These are phyloP conservation scores for Termitomyces sp. DNA, from an alignment of 768 basidiomycete genomes.

Conservation along the genomic window DNA sequence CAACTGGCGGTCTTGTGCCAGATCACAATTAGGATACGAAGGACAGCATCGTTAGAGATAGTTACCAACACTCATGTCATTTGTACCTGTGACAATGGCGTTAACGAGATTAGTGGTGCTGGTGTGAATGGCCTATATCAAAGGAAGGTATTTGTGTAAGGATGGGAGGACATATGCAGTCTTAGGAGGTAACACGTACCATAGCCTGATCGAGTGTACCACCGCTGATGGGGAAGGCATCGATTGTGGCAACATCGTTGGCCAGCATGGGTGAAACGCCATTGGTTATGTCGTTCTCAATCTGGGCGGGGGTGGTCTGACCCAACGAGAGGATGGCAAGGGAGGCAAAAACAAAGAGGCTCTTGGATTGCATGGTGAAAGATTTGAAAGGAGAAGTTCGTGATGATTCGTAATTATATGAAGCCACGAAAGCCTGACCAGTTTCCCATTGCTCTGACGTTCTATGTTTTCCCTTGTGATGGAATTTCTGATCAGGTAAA, in stretches of 20 bases:
- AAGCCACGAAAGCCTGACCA: no score
- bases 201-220: slow-evolving; percentile 26
- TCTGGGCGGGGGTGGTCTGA: slow-evolving; percentile 23
- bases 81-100: slow-evolving; percentile 24
- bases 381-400: background rate
- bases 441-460: no score
- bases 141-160: slow-evolving; percentile 1
- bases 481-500: no score
- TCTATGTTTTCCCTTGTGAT: no score
- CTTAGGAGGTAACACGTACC: slow-evolving; percentile 16
- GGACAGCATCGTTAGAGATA: background rate
- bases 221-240: slow-evolving; percentile 29
- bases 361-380: slow-evolving; percentile 27
- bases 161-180: background rate
- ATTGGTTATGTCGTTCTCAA: slow-evolving; percentile 29
- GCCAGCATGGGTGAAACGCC: slow-evolving; percentile 27
- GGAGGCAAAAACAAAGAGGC: slow-evolving; percentile 25
- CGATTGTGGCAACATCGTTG: slow-evolving; percentile 29
- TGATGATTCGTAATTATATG: no score
- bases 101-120: slow-evolving; percentile 21
- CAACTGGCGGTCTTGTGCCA: slow-evolving; percentile 16
- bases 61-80: slow-evolving; percentile 25
- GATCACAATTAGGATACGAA: background rate
- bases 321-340: slow-evolving; percentile 24
- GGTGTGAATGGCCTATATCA: slow-evolving; percentile 31